phyloP scores from a whole-genome alignment of 495 filamentous ascomycete species.

The Penicillium coprophilum region DNA sequence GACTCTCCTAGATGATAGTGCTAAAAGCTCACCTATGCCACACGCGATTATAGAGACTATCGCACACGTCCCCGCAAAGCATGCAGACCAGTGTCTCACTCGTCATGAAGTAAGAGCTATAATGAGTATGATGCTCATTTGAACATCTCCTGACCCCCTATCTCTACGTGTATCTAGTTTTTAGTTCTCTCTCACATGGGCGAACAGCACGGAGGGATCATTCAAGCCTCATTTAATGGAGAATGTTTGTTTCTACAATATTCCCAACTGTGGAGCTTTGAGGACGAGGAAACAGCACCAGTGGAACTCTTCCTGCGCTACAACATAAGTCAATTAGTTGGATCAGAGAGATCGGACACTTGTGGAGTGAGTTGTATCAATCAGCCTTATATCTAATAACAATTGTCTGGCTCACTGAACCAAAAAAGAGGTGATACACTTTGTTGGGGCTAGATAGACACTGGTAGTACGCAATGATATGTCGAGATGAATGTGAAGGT shows the following conservation, averaged over 20 bases:
- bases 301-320: too few species aligned
- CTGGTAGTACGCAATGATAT: too few species aligned
- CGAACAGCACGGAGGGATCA: constrained; percentile 13
- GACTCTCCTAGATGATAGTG: background rate
- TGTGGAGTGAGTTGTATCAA: too few species aligned
- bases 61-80: constrained; percentile 1
- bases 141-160: constrained; percentile 1
- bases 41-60: constrained; percentile 20
- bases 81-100: constrained; percentile 1
- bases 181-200: constrained; percentile 26
- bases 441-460: too few species aligned
- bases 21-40: background rate
- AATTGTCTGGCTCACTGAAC: too few species aligned
- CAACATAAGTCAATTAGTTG: too few species aligned
- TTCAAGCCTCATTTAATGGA: constrained; percentile 11
- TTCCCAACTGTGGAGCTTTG: too few species aligned
- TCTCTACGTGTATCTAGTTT: constrained; percentile 32
- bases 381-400: too few species aligned
- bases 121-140: constrained; percentile 3
- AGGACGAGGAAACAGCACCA: too few species aligned
- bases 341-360: too few species aligned
- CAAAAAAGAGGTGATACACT: too few species aligned
- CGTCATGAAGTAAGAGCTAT: constrained; percentile 12
- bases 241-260: constrained; percentile 13
- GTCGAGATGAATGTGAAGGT: too few species aligned